phyloP scores from a whole-genome alignment of 2,329 filamentous ascomycete genomes.

The Emergomyces orientalis region DNA sequence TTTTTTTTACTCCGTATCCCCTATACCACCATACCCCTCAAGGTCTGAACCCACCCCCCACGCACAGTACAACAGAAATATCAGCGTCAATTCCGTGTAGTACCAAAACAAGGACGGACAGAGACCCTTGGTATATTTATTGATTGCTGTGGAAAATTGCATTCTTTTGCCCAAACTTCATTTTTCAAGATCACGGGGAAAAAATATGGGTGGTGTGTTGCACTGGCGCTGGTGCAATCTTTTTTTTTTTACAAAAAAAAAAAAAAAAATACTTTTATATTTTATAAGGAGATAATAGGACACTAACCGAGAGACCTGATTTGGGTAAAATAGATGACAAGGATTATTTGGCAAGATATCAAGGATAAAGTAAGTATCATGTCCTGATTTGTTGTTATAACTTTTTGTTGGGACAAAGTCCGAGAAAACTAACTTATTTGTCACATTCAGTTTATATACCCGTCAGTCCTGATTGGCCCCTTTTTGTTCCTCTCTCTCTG shows the following conservation, averaged over 20 bases:
- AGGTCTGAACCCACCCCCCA: too few species aligned
- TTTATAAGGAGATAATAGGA: background rate
- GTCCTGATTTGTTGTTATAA: conserved; percentile 13
- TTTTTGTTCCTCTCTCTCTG: background rate
- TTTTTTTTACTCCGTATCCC: background rate
- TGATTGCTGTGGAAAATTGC: background rate
- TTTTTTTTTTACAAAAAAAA: too few species aligned
- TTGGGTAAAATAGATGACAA: conserved; percentile 62
- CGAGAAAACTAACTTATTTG: background rate
- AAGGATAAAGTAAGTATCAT: conserved; percentile 65
- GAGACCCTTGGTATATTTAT: background rate
- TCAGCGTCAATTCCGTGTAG: conserved; percentile 2
- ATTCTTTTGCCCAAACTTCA: background rate
- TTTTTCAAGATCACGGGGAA: background rate
- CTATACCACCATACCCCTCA: too few species aligned
- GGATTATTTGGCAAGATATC: conserved; percentile 98
- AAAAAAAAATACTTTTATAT: too few species aligned
- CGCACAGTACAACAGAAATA: conserved; percentile 8
- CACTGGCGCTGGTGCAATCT: background rate
- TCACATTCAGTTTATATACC: conserved; percentile 63
- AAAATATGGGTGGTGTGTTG: background rate
- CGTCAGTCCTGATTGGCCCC: conserved; percentile 36
- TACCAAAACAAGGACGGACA: background rate
- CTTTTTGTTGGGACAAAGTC: background rate
- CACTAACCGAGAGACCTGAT: background rate